A percentile compares a stretch with the other conserved stretches of the same genome.
phyloP scores from a whole-genome alignment of 2,329 filamentous ascomycete genomes.

The Colletotrichum musicola region DNA sequence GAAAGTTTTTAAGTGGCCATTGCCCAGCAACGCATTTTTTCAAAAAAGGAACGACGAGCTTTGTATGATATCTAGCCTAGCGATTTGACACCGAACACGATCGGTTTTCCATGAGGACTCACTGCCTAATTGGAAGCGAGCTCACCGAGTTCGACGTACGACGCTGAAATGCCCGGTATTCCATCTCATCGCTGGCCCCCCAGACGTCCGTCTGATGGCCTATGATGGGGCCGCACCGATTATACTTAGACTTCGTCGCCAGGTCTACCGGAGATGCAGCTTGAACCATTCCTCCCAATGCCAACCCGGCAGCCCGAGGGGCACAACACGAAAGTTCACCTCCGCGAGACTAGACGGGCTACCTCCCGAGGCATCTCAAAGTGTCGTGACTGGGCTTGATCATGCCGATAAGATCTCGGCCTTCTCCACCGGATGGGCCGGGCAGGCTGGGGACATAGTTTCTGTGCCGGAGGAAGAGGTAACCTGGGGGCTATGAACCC shows the following conservation, averaged over 20 bases:
- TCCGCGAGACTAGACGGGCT: no score
- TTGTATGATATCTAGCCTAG: conserved; percentile 27
- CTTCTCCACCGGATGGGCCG: neutral
- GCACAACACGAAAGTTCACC: no score
- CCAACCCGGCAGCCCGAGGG: no score
- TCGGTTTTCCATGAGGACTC: neutral
- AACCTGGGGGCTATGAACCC: neutral
- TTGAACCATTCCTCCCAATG: no score
- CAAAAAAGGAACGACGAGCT: conserved; percentile 8
- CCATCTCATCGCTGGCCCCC: no score
- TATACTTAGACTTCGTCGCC: no score
- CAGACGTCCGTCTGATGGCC: no score
- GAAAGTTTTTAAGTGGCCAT: conserved; percentile 17
- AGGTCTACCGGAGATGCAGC: no score
- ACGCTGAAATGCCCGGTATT: no score
- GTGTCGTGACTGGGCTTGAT: no score
- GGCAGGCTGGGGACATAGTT: neutral
- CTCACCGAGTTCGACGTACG: neutral
- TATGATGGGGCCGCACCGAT: no score
- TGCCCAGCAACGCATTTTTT: conserved; percentile 10
- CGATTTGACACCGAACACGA: conserved; percentile 16
- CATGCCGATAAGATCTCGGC: neutral
- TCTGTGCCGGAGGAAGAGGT: neutral
- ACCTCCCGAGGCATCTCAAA: no score
- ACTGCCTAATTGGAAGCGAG: neutral